A percentile compares a stretch with the other conserved stretches of the same genome.
Evolutionary conservation across 1,284 basidiomycete genomes (phyloP).

Genomic region (Ustilago tritici): DNA sequence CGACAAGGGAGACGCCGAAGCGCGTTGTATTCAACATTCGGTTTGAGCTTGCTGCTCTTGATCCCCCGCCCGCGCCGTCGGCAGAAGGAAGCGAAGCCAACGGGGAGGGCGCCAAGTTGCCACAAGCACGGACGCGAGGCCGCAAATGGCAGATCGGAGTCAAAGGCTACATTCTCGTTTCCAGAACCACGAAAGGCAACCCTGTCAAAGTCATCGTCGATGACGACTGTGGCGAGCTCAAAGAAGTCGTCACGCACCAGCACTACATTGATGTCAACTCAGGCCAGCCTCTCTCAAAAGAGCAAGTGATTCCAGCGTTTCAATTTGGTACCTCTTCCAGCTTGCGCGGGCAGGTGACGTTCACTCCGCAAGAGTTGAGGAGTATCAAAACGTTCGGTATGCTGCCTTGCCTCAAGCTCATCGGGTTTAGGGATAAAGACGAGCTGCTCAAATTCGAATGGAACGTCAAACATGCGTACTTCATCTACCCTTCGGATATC

Average conservation of each 20-base stretch:
- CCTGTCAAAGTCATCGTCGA: conserved; percentile 63
- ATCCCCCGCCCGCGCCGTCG: conserved; percentile 17
- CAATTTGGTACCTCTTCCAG: conserved; percentile 58
- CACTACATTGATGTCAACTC: conserved; percentile 80
- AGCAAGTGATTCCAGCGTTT: conserved; percentile 72
- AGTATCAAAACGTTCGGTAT: conserved; percentile 75
- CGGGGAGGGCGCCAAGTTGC: conserved; percentile 37
- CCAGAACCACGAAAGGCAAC: conserved; percentile 48
- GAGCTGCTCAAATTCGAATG: conserved; percentile 81
- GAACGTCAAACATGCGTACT: conserved; percentile 89
- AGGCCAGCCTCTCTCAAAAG: conserved; percentile 77
- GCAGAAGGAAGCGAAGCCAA: conserved; percentile 7
- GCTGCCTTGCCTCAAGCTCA: conserved; percentile 79
- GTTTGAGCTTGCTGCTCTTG: conserved; percentile 77
- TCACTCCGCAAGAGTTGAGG: conserved; percentile 83
- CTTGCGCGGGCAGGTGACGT: conserved; percentile 77
- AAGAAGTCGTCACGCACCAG: conserved; percentile 57
- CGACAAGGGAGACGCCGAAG: conserved; percentile 80
- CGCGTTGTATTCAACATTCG: conserved; percentile 86
- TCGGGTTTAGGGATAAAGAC: conserved; percentile 82
- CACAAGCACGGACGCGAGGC: conserved; percentile 56
- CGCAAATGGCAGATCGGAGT: conserved; percentile 86
- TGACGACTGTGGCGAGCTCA: conserved; percentile 54
- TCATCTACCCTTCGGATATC: conserved; percentile 94
- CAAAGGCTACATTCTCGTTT: conserved; percentile 76